Base-by-base conservation (phyloP, 2,329 filamentous ascomycete genomes). In the Botrytis squamosa region DNA sequence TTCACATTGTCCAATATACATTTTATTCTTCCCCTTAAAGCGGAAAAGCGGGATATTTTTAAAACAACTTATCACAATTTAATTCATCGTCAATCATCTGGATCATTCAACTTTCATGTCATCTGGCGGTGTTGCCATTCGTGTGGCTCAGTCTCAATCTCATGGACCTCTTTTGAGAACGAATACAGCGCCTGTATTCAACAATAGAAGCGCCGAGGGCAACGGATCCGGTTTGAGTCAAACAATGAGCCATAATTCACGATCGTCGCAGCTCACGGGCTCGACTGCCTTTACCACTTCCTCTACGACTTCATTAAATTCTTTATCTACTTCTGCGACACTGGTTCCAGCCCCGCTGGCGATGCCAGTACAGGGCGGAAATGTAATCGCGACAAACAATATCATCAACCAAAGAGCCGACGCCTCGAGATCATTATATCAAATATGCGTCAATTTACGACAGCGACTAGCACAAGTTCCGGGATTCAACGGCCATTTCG, bases 391-490 rank as follows among this genome's bases (percentile, higher is more conserved):
- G 75, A 94, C 92, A 74, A 89, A 93, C 82, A 98, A 97, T 83
- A 97, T 99, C 82, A 97, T 99, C 86, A 99, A 99, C 84, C 93
- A 95, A 83, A 93, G 93, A 82, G 96, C 95, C 82, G 95, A 97
- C 82, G 95, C 96, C 77, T 93, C 93, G 73, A 89, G 92, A 74
- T 98, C 95, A 18, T 89, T 99, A 38, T 99, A 97, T 83, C 95
- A 98, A 83, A 97, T 97, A 82, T 98, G 96, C 82, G 88, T 97
- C 77, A 90, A 91, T 71, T 86, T 98, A 75, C 93, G 93, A 81
- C 90, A 92, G 84, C 90, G 96, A 76, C 86, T 99, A 75, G 88
- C 90, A 73, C 91, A 92, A 77, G 94, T 98, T 14, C 94, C 94
- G 6, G 92, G 89, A 74, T 98, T 98, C 81, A 90, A 94, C 76